Evolutionary conservation across 345 rosid genomes (phyloP).

Genomic region (Linum usitatissimum): DNA sequence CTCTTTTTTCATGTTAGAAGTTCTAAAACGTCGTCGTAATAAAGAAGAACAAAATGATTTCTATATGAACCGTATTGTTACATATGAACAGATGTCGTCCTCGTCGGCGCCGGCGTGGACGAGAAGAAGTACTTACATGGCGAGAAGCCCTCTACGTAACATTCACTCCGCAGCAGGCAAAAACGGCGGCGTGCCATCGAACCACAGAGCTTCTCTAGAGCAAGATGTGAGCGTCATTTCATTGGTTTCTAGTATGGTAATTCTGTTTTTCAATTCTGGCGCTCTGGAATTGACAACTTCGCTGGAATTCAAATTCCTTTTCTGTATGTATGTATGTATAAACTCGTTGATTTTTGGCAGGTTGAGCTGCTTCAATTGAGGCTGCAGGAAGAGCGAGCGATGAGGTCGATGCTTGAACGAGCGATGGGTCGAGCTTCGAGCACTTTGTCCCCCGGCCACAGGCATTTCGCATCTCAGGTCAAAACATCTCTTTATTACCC

Average conservation of each 20-base stretch:
- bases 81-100: slow-evolving; percentile 34
- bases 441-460: slow-evolving; percentile 85
- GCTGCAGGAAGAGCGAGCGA: slow-evolving; percentile 72
- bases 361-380: slow-evolving; percentile 69
- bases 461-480: slow-evolving; percentile 69
- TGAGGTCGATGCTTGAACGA: slow-evolving; percentile 64
- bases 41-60: too few species aligned
- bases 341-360: slow-evolving; percentile 28
- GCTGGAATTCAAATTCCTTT: too few species aligned
- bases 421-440: slow-evolving; percentile 88
- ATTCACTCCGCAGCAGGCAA: slow-evolving; percentile 14
- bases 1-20: neutral
- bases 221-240: slow-evolving; percentile 60
- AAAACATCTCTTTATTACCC: too few species aligned
- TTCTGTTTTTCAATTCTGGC: too few species aligned
- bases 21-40: neutral
- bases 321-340: too few species aligned
- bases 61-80: too few species aligned
- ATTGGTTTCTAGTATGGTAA: too few species aligned
- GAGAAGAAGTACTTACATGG: slow-evolving; percentile 9
- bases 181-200: slow-evolving; percentile 17
- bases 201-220: slow-evolving; percentile 58
- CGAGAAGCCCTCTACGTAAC: slow-evolving; percentile 36
- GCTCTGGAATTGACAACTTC: neutral
- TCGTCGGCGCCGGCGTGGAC: slow-evolving; percentile 19